Percentiles rank a stretch among this genome's conserved stretches.
Evolutionary conservation across 140 eudicot species (phyloP).

Genomic region (Flaveria floridana): DNA sequence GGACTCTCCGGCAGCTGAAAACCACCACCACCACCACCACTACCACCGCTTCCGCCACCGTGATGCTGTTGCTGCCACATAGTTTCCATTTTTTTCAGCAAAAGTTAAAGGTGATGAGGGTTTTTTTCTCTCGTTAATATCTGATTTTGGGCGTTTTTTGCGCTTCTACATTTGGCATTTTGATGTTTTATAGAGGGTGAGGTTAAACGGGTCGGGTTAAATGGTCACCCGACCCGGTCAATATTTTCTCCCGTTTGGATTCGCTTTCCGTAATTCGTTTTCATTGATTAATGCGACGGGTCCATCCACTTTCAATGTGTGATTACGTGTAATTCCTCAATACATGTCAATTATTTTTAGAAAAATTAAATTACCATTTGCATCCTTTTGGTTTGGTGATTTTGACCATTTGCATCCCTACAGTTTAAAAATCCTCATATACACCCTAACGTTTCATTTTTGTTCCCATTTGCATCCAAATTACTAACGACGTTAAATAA

Average conservation of each 20-base stretch:
- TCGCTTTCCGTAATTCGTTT: slow-evolving; percentile 29
- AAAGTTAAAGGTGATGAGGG: slow-evolving; percentile 14
- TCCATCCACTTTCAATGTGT: not conserved
- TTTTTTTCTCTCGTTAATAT: not conserved
- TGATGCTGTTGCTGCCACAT: slow-evolving; percentile 52
- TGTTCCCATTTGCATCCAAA: too few species aligned
- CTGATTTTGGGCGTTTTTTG: slow-evolving; percentile 30
- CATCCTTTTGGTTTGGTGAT: too few species aligned
- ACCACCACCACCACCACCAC: slow-evolving; percentile 41
- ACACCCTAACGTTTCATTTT: too few species aligned
- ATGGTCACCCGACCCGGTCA: slow-evolving; percentile 27
- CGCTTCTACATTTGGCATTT: slow-evolving; percentile 15
- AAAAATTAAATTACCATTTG: too few species aligned
- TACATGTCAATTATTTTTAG: not conserved
- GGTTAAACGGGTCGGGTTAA: not conserved
- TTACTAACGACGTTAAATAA: too few species aligned
- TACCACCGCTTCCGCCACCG: slow-evolving; percentile 36
- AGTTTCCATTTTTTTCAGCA: slow-evolving; percentile 43
- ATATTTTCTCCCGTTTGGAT: slow-evolving; percentile 19
- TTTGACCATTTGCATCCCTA: too few species aligned
- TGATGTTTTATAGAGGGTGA: slow-evolving; percentile 26
- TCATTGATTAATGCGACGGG: slow-evolving; percentile 28
- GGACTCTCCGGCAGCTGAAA: slow-evolving; percentile 88
- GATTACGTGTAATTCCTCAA: slow-evolving; percentile 30
- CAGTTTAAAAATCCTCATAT: too few species aligned